Conservation (phyloP, 2,329 filamentous ascomycete species). For the Nemania serpens region DNA sequence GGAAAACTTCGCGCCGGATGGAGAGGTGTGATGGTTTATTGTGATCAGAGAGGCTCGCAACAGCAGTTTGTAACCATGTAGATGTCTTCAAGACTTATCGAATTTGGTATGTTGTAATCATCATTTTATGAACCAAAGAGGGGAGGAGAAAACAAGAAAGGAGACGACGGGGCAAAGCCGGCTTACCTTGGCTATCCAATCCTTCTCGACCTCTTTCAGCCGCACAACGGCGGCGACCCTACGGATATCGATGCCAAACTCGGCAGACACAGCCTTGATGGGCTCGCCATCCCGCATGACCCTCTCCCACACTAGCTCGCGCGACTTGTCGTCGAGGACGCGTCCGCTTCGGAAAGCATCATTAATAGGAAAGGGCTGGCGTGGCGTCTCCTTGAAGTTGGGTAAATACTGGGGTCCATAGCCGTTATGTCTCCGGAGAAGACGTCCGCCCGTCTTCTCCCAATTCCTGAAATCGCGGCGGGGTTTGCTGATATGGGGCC, state of each 20-base stretch:
- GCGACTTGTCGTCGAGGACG: conserved; percentile 74
- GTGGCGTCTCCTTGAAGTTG: not conserved
- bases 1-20: conserved; percentile 20
- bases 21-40: conserved; percentile 21
- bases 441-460: conserved; percentile 24
- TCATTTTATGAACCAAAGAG: conserved; percentile 48
- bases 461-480: conserved; percentile 35
- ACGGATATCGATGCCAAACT: conserved; percentile 79
- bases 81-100: conserved; percentile 99
- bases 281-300: conserved; percentile 69
- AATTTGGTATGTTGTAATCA: conserved; percentile 71
- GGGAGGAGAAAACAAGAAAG: not conserved
- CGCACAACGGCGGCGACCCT: conserved; percentile 84
- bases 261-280: conserved; percentile 76
- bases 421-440: conserved; percentile 16
- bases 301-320: conserved; percentile 73
- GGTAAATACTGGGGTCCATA: conserved; percentile 31
- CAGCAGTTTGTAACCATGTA: conserved; percentile 81
- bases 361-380: conserved; percentile 77
- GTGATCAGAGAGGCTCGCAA: conserved; percentile 75
- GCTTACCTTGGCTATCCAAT: conserved; percentile 76
- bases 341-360: conserved; percentile 69
- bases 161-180: not conserved
- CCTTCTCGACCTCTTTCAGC: conserved; percentile 83
- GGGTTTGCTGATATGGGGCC: conserved; percentile 29